These are phyloP conservation scores for Raphanus hybrid DNA, from an alignment of 441 rosid genomes.

Conservation along the genomic window DNA sequence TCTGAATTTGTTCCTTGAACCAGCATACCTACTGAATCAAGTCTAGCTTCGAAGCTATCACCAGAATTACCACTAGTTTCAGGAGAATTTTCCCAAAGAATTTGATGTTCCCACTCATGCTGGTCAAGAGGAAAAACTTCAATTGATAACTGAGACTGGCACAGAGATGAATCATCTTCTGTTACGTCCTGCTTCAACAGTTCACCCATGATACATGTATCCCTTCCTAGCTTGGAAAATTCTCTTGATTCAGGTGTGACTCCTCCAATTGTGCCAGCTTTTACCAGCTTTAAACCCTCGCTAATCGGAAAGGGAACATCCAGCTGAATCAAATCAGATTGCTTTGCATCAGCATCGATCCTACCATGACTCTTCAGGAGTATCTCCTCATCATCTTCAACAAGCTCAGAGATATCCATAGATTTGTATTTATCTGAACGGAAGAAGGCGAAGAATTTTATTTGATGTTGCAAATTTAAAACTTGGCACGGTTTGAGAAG, in stretches of 20 bases:
- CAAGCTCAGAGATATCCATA: constrained; percentile 63
- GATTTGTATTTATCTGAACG: constrained; percentile 65
- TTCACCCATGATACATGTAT: constrained; percentile 65
- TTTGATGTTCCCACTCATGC: constrained; percentile 91
- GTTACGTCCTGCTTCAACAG: constrained; percentile 63
- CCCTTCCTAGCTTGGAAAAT: constrained; percentile 47
- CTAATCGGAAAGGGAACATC: constrained; percentile 48
- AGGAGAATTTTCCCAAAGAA: constrained; percentile 85
- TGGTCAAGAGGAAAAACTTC: constrained; percentile 81
- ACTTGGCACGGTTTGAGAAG: constrained; percentile 11
- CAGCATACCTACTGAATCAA: constrained; percentile 47
- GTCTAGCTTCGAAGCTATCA: constrained; percentile 52
- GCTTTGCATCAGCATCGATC: constrained; percentile 45
- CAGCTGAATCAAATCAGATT: constrained; percentile 47
- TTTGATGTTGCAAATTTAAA: constrained; percentile 25
- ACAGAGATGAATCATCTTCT: constrained; percentile 50
- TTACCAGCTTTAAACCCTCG: constrained; percentile 45
- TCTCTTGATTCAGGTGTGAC: constrained; percentile 45
- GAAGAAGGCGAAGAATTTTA: constrained; percentile 8
- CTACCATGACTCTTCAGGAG: constrained; percentile 65
- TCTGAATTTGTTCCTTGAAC: constrained; percentile 47
- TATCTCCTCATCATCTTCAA: constrained; percentile 94
- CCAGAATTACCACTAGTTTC: constrained; percentile 50
- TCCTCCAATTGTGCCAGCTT: constrained; percentile 48
- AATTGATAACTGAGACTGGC: constrained; percentile 57